Evolutionary conservation across 1,284 basidiomycete genomes (phyloP), one percentile per base, ranked within the genome.

Genomic region (Ustilago curta): DNA sequence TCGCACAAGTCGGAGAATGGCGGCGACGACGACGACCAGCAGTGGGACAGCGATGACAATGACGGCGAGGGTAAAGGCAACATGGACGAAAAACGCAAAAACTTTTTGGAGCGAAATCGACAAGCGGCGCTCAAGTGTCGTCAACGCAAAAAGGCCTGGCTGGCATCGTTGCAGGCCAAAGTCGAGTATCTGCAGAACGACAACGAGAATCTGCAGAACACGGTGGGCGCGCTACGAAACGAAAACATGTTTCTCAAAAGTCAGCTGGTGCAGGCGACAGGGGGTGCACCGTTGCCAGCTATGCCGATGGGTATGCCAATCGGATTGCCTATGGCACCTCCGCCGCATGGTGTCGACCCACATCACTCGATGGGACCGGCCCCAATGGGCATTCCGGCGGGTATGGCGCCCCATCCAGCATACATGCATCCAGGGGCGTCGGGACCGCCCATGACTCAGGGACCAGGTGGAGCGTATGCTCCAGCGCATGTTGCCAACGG

Each of bases 111-210:
- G 48, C 76, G 83, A 37, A 84, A 84, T 44, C 78, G 83, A 16
- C 82, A 84, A 58, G 96, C 96, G 64, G 96, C 96, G 4, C 90
- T 98, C 82, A 99, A 99, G 87, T 99, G 97, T 86, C 93, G 96
- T 42, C 96, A 99, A 85, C 91, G 96, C 60, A 99, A 99, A 86
- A 99, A 99, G 87, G 94, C 94, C 7, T 99, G 97, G 96, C 89
- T 98, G 27, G 89, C 91, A 25, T 92, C 94, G 76, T 88, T 99
- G 19, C 96, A 99, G 86, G 91, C 91, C 57, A 96, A 96, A 83
- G 93, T 95, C 84, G 95, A 98, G 85, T 93, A 89, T 76, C 89
- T 98, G 31, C 88, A 89, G 31, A 91, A 91, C 76, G 96, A 98
- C 86, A 99, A 99, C 85, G 95, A 98, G 85, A 90, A 93, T n/a